Base-by-base conservation (phyloP, 2,329 filamentous ascomycete species). In the Colletotrichum sp. region DNA sequence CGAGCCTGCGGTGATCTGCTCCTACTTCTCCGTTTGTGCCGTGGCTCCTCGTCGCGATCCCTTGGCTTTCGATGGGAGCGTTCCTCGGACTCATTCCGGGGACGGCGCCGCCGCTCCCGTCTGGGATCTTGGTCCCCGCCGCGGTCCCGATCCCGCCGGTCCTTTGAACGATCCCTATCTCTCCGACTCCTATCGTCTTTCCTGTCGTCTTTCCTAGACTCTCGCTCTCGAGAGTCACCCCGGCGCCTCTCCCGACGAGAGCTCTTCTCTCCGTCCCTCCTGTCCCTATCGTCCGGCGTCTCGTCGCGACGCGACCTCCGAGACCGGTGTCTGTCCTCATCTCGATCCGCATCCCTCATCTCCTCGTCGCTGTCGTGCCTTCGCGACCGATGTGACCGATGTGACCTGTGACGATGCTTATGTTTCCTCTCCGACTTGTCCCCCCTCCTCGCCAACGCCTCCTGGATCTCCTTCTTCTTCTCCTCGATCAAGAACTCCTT, bases 401-500 rank as follows among this genome's bases (percentile, higher is more conserved):
- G 88, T 56, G 85, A 86, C 34, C 86, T 85, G 61, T 88, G 88
- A 75, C 87, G 85, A 76, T 78, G 90, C 83, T 80, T 86, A 77
- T 86, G 87, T 80, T 84, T 89, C 79, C 87, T 89, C 16, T 89
- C 87, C 73, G 88, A 87, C 79, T 81, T 85, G 81, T 84, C 89
- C 61, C 88, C 88, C 67, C 89, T 82, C 79, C 85, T 89, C n/a
- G 30, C 30, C 77, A 94, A 85, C 5, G 95, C 96, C 74, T 91
- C 90, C 70, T 94, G 92, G 15, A 98, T 91, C 83, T 98, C 95
- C 82, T 95, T 95, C 85, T 94, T 96, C 89, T 98, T 98, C 85
- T 98, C 94, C 78, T 96, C 91, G 67, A 98, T 92, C 78, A 98
- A 83, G 80, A 95, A 98, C 48, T 92, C 92, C 85, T 98, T 98